Percentiles rank a stretch among this genome's conserved stretches.
phyloP scores from a whole-genome alignment of 1,284 basidiomycete genomes.

The Tilletiopsis washingtonensis region DNA sequence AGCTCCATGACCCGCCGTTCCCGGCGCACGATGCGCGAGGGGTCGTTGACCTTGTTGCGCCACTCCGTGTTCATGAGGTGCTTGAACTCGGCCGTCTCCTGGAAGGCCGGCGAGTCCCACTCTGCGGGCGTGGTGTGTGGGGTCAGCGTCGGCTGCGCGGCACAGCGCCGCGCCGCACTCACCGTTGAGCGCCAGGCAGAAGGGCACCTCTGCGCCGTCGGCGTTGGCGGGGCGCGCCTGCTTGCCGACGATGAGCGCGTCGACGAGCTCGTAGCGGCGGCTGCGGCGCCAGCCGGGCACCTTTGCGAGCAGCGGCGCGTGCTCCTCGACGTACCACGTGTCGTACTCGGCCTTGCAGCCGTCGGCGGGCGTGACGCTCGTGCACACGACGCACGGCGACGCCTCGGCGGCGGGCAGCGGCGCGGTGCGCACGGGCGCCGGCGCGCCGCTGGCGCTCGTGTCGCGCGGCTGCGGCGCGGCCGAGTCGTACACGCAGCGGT shows the following conservation, averaged over 20 bases:
- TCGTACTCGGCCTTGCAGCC: constrained; percentile 14
- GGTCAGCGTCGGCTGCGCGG: not conserved
- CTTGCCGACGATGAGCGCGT: constrained; percentile 16
- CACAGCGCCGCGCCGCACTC: constrained; percentile 3
- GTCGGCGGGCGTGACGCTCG: constrained; percentile 16
- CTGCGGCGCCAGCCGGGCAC: constrained; percentile 34
- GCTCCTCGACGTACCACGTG: constrained; percentile 29
- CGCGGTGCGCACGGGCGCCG: constrained; percentile 1
- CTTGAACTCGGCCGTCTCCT: constrained; percentile 17
- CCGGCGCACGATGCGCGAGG: constrained; percentile 11
- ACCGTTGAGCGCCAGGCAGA: constrained; percentile 25
- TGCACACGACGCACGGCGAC: constrained; percentile 14
- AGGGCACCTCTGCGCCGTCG: constrained; percentile 12
- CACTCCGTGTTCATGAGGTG: constrained; percentile 15
- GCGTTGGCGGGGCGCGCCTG: constrained; percentile 6
- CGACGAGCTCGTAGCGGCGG: constrained; percentile 28
- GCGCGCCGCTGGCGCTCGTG: not conserved
- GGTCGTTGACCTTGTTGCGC: constrained; percentile 12
- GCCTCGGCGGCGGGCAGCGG: constrained; percentile 10
- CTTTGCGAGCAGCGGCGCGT: constrained; percentile 19
- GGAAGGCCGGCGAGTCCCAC: constrained; percentile 9
- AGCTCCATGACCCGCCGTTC: constrained; percentile 26
- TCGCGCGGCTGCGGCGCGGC: constrained; percentile 6
- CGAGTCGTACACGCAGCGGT: constrained; percentile 31
- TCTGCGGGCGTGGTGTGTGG: constrained; percentile 4